These are phyloP conservation scores for Mycosphaerella sp. DNA, from an alignment of 2,329 filamentous ascomycete genomes.

Conservation along the genomic window DNA sequence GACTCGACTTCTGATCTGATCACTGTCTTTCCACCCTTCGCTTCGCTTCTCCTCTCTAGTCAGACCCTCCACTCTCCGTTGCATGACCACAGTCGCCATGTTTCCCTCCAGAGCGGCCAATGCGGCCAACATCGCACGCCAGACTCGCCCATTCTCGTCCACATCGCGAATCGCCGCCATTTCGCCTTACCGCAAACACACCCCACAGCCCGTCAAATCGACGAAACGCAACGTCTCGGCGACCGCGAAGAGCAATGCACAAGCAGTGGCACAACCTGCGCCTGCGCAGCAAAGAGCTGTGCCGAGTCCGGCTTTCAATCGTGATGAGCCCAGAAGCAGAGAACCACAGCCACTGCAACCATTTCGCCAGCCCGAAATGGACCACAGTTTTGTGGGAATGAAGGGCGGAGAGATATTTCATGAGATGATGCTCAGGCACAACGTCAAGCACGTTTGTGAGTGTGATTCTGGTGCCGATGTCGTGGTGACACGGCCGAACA, in stretches of 20 bases:
- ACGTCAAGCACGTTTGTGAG: conserved; percentile 91
- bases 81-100: conserved; percentile 28
- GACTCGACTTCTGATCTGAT: neutral
- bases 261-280: conserved; percentile 35
- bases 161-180: conserved; percentile 38
- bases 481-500: conserved; percentile 5
- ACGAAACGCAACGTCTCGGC: conserved; percentile 36
- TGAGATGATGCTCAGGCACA: conserved; percentile 95
- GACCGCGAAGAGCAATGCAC: conserved; percentile 40
- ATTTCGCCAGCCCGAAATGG: conserved; percentile 46
- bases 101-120: conserved; percentile 31
- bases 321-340: conserved; percentile 34
- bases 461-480: conserved; percentile 28
- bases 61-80: neutral
- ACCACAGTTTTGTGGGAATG: conserved; percentile 75
- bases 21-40: neutral
- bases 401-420: conserved; percentile 96
- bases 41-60: neutral
- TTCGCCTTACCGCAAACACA: conserved; percentile 38
- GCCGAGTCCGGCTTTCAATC: conserved; percentile 47
- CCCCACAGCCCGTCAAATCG: conserved; percentile 12
- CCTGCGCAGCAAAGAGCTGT: conserved; percentile 36
- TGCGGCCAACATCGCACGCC: conserved; percentile 36
- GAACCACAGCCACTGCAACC: conserved; percentile 44
- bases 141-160: conserved; percentile 42